phyloP scores from a whole-genome alignment of 306 rosid species.

The Cyclanthera cordifolia region DNA sequence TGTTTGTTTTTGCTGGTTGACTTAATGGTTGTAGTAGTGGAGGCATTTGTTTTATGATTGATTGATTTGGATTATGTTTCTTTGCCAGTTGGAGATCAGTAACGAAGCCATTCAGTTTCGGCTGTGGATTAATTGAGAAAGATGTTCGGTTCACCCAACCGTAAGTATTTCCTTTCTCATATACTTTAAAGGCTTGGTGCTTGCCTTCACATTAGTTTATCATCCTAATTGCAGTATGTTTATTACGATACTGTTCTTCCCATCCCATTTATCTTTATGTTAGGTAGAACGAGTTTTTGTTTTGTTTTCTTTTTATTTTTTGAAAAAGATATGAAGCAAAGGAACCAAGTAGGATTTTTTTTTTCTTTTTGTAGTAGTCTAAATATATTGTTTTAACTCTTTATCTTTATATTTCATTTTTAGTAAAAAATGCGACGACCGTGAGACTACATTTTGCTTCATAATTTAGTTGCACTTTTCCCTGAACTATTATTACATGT shows the following conservation, averaged over 20 bases:
- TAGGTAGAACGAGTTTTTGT: background rate
- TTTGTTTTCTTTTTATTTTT: background rate
- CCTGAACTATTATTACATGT: background rate
- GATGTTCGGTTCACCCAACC: constrained; percentile 72
- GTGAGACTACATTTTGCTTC: background rate
- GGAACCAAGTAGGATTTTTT: background rate
- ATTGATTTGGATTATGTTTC: background rate
- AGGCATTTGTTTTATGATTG: background rate
- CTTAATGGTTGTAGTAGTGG: background rate
- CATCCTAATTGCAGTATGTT: background rate
- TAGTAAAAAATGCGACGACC: background rate
- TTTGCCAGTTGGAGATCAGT: constrained; percentile 6
- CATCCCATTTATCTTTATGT: background rate
- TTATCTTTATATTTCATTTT: background rate
- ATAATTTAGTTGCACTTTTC: background rate
- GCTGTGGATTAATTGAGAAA: constrained; percentile 9
- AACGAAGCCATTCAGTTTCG: constrained; percentile 1
- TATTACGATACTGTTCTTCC: background rate
- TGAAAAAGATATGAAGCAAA: background rate
- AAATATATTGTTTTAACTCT: background rate
- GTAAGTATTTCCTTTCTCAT: constrained; percentile 35
- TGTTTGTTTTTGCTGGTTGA: background rate
- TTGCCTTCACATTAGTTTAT: background rate
- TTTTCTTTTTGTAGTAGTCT: background rate
- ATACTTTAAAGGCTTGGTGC: background rate